Evolutionary conservation across 116 monocot genomes (phyloP), one percentile per base, ranked within the genome.

Genomic region (Papilionanthe hybrid): DNA sequence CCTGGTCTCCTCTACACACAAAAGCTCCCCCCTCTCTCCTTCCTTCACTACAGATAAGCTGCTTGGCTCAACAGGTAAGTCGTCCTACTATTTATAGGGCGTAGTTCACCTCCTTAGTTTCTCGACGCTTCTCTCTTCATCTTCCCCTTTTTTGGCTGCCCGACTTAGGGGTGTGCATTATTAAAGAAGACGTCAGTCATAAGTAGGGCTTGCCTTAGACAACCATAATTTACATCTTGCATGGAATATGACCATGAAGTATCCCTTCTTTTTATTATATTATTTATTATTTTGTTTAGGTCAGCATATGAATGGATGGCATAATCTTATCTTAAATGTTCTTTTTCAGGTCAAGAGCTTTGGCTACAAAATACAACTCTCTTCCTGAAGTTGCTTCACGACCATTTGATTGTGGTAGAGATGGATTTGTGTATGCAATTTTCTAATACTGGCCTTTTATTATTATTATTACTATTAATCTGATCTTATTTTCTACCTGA

Each of bases 401-500:
- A 29, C 98, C 98, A 53, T 98, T 98, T 89, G 98, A 94, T 86
- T 93, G 89, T 57, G 86, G 86, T 58, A 93, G 98, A 90, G 94
- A 98, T 87, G 98, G 98, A 86, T 98, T 98, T 86, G 98, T 94
- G 94, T 97, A 94, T 55, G 89, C 6, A 63, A 44, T 47, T 42
- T 60, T 74, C 7, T 79, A 13, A 58, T 78, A 78, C 71, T 75
- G 19, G 78, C 42, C 27, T 75, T 2, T 20, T 76, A 78, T 72
- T 0, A 19, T 2, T 25, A 48, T 28, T 32, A 32, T 32, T 32
- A 32, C 3, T 32, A 32, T 32, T 32, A 32, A 32, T 32, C 0
- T 80, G 42, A 25, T 72, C 49, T 79, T 28, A 77, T 79, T 19
- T 18, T 49, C 42, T 41, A 66, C 78, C 43, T 85, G 25, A 86